Evolutionary conservation across 1,139 yeast genomes (phyloP).

Genomic region (Yamadazyma oceani): DNA sequence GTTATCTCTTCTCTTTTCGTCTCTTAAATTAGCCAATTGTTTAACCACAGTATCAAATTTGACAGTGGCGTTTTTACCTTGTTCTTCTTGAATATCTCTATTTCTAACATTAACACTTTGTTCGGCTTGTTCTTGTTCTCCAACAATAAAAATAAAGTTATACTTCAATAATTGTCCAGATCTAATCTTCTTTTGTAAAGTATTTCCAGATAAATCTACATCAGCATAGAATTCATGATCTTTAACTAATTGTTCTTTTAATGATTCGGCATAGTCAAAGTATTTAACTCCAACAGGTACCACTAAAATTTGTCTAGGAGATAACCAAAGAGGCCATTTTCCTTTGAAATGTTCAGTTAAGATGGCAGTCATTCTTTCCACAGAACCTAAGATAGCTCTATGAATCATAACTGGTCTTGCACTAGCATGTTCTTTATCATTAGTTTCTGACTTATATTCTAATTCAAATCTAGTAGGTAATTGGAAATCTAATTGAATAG

Average conservation of each 20-base stretch:
- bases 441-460: slow-evolving; percentile 77
- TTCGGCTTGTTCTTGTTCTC: slow-evolving; percentile 83
- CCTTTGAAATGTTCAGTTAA: slow-evolving; percentile 97
- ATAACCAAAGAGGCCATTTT: slow-evolving; percentile 99
- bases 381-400: slow-evolving; percentile 96
- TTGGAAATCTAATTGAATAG: slow-evolving; percentile 97
- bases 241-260: slow-evolving; percentile 63
- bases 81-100: slow-evolving; percentile 81
- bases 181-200: slow-evolving; percentile 95
- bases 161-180: slow-evolving; percentile 90
- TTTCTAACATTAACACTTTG: slow-evolving; percentile 86
- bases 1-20: slow-evolving; percentile 70
- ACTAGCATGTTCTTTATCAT: slow-evolving; percentile 39
- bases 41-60: slow-evolving; percentile 66
- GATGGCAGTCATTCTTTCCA: slow-evolving; percentile 97
- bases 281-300: slow-evolving; percentile 95
- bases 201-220: slow-evolving; percentile 89
- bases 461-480: slow-evolving; percentile 88
- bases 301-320: slow-evolving; percentile 93
- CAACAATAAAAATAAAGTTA: slow-evolving; percentile 93
- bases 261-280: slow-evolving; percentile 81
- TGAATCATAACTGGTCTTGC: slow-evolving; percentile 95
- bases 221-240: slow-evolving; percentile 82
- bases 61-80: slow-evolving; percentile 85
- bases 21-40: slow-evolving; percentile 64